These are phyloP conservation scores for Mesotaenium endlicherianum DNA, from an alignment of 139 green algal species.

Conservation along the genomic window DNA sequence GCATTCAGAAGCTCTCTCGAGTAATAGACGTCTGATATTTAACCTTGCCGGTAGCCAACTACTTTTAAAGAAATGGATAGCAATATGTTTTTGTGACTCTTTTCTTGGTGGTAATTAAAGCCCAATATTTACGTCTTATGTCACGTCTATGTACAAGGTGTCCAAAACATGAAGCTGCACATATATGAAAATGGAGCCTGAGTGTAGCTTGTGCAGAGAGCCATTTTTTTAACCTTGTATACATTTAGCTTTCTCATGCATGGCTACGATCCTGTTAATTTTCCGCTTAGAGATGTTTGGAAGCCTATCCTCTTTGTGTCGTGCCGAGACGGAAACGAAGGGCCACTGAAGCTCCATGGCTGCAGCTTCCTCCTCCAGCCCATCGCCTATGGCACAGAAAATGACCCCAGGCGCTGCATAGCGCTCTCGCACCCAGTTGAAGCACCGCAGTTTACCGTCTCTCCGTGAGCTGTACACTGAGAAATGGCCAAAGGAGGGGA, in stretches of 20 bases:
- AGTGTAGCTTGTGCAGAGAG: no score
- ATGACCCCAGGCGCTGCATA: neutral
- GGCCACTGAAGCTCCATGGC: slow-evolving; percentile 15
- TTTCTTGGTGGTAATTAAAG: no score
- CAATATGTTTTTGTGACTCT: no score
- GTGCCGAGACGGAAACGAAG: slow-evolving; percentile 11
- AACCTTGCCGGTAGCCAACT: no score
- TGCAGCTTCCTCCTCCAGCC: slow-evolving; percentile 21
- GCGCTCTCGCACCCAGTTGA: slow-evolving; percentile 5
- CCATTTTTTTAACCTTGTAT: no score
- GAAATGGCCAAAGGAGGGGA: neutral
- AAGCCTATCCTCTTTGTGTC: neutral
- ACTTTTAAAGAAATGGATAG: no score
- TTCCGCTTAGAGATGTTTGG: neutral
- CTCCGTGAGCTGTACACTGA: slow-evolving; percentile 37
- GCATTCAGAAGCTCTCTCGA: slow-evolving; percentile 91
- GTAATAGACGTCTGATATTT: slow-evolving; percentile 89
- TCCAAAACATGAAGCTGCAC: no score
- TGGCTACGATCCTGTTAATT: no score
- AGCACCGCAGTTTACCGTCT: slow-evolving; percentile 30
- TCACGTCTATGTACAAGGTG: no score
- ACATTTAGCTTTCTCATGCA: no score
- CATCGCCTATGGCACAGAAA: slow-evolving; percentile 30
- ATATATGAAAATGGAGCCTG: no score
- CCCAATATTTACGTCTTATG: no score